Conservation (phyloP, 345 rosid species). For the Cochlearia excelsa region DNA sequence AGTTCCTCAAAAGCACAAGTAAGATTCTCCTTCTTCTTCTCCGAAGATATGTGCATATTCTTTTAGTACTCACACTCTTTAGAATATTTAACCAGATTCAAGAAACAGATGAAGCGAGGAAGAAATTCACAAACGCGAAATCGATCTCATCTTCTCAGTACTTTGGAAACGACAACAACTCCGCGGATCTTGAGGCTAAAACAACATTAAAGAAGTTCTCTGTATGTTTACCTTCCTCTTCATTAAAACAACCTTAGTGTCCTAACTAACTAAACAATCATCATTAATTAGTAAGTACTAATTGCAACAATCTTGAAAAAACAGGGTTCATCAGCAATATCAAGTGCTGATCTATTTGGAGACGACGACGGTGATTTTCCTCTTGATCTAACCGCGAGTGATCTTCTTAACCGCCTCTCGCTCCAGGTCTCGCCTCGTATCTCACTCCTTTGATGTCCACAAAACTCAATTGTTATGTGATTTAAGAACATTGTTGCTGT, state of each 20-base stretch:
- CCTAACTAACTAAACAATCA: no score
- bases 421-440: conserved; percentile 91
- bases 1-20: conserved; percentile 68
- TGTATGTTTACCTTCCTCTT: neutral
- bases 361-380: conserved; percentile 42
- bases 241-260: neutral
- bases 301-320: neutral
- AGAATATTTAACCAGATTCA: conserved; percentile 43
- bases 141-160: conserved; percentile 95
- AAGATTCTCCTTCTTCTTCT: conserved; percentile 9
- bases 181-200: conserved; percentile 62
- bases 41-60: neutral
- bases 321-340: conserved; percentile 87
- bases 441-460: conserved; percentile 53
- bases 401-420: conserved; percentile 75
- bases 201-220: conserved; percentile 83
- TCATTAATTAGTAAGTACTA: no score
- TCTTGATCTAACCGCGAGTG: conserved; percentile 72
- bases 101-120: conserved; percentile 96
- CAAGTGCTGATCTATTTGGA: conserved; percentile 96
- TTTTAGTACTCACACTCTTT: conserved; percentile 6
- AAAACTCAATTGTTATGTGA: neutral
- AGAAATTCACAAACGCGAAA: conserved; percentile 91
- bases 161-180: conserved; percentile 65
- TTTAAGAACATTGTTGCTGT: neutral